These are phyloP conservation scores for Nevesoporus exiguus DNA, from an alignment of 768 basidiomycete genomes.

Conservation along the genomic window DNA sequence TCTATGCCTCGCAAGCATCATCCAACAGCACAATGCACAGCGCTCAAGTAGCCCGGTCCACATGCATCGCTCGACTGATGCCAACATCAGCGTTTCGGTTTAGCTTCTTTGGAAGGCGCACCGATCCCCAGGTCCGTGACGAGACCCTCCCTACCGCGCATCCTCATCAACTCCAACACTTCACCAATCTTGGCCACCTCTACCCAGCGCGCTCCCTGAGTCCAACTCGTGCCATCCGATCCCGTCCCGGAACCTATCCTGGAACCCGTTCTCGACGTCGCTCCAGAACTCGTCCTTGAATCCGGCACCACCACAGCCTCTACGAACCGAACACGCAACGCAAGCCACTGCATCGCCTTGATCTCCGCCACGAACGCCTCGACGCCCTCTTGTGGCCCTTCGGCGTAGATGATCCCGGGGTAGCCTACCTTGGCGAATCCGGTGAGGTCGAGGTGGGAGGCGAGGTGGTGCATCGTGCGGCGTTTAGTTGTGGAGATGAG, in stretches of 20 bases:
- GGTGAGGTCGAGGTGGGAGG: constrained; percentile 46
- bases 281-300: background rate
- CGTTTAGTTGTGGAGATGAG: constrained; percentile 63
- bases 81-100: background rate
- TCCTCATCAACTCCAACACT: constrained; percentile 64
- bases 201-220: constrained; percentile 37
- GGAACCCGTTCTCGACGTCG: background rate
- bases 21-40: too few relatives aligned
- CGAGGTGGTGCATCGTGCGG: constrained; percentile 53
- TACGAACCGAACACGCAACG: constrained; percentile 58
- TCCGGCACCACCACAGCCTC: constrained; percentile 34
- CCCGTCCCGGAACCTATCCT: too few relatives aligned
- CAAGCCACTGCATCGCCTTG: constrained; percentile 78
- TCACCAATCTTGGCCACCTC: constrained; percentile 71
- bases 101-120: constrained; percentile 22
- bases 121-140: constrained; percentile 69
- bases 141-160: constrained; percentile 50
- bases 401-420: background rate
- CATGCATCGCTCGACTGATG: too few relatives aligned
- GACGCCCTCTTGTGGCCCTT: background rate
- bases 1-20: too few relatives aligned
- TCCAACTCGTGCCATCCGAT: background rate
- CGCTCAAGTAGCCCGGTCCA: too few relatives aligned
- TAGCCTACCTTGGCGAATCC: constrained; percentile 68
- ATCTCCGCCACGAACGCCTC: constrained; percentile 65